A percentile compares a stretch with the other conserved stretches of the same genome.
Conservation (phyloP, 2,329 filamentous ascomycete species). For the Zalaria sp. region DNA sequence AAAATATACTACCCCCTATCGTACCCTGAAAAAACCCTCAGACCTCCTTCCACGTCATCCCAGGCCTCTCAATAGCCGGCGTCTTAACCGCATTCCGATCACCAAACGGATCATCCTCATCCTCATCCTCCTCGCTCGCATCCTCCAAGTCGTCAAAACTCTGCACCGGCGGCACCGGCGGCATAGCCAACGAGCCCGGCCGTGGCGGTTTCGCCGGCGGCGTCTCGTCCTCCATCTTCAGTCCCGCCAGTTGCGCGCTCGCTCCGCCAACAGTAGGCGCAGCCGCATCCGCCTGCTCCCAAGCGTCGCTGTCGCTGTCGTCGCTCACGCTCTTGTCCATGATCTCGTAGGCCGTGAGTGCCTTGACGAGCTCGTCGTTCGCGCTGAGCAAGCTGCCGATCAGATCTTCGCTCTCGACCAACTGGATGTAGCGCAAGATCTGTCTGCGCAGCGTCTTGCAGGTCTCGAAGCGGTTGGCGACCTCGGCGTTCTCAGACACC, state of each 20-base stretch:
- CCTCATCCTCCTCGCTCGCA: conserved; percentile 47
- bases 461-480: conserved; percentile 63
- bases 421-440: conserved; percentile 82
- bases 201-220: conserved; percentile 36
- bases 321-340: conserved; percentile 74
- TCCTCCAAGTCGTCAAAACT: conserved; percentile 39
- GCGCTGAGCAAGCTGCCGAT: conserved; percentile 82
- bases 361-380: conserved; percentile 89
- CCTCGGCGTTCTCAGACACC: conserved; percentile 70
- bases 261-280: conserved; percentile 8
- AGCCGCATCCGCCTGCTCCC: conserved; percentile 26
- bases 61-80: conserved; percentile 27
- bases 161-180: conserved; percentile 17
- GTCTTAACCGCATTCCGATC: conserved; percentile 60
- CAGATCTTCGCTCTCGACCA: conserved; percentile 82
- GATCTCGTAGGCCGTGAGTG: conserved; percentile 88
- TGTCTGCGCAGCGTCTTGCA: conserved; percentile 78
- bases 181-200: conserved; percentile 27
- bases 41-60: conserved; percentile 22
- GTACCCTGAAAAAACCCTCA: conserved; percentile 8
- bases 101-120: conserved; percentile 77
- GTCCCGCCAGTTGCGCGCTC: conserved; percentile 29
- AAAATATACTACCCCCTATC: background rate
- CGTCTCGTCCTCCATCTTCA: conserved; percentile 25
- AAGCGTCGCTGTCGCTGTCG: conserved; percentile 49